Percentiles rank a stretch among this genome's conserved stretches.
Conservation (phyloP, 2,329 filamentous ascomycete genomes). For the Colletotrichum brevisporum region DNA sequence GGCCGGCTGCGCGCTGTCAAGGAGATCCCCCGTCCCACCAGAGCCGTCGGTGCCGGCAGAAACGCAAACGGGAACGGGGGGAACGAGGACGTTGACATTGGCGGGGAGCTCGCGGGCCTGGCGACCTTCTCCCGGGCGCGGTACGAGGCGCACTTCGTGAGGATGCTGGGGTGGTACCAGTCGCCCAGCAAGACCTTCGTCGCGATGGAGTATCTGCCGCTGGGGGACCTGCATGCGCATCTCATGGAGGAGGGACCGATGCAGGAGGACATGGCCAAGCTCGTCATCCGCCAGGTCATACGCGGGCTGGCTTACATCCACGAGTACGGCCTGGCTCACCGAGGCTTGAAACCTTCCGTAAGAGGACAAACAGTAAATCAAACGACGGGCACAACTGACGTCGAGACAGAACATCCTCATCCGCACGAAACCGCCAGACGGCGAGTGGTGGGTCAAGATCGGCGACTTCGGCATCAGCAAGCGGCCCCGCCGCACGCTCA, state of each 20-base stretch:
- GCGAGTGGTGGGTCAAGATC: constrained; percentile 27
- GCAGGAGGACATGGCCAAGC: constrained; percentile 1
- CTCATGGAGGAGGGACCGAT: constrained; percentile 13
- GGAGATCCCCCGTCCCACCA: constrained; percentile 5
- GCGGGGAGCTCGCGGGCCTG: constrained; percentile 9
- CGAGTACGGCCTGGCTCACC: constrained; percentile 6
- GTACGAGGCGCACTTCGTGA: constrained; percentile 22
- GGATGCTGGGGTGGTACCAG: constrained; percentile 18
- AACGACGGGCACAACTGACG: neutral
- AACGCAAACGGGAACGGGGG: neutral
- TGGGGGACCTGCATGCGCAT: constrained; percentile 7
- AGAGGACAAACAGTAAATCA: neutral
- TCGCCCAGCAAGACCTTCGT: constrained; percentile 14
- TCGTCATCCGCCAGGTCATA: constrained; percentile 17
- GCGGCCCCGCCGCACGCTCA: constrained; percentile 3
- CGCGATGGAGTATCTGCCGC: constrained; percentile 18
- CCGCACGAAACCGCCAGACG: neutral
- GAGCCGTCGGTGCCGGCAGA: neutral
- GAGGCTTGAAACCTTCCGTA: constrained; percentile 20
- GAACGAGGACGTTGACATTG: constrained; percentile 5
- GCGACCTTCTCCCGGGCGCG: neutral
- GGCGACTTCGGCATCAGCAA: constrained; percentile 28
- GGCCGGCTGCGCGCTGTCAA: constrained; percentile 15
- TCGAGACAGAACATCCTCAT: constrained; percentile 4
- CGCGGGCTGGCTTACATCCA: constrained; percentile 20